phyloP scores from a whole-genome alignment of 495 filamentous ascomycete genomes.

The Penicillium simplicissimum region DNA sequence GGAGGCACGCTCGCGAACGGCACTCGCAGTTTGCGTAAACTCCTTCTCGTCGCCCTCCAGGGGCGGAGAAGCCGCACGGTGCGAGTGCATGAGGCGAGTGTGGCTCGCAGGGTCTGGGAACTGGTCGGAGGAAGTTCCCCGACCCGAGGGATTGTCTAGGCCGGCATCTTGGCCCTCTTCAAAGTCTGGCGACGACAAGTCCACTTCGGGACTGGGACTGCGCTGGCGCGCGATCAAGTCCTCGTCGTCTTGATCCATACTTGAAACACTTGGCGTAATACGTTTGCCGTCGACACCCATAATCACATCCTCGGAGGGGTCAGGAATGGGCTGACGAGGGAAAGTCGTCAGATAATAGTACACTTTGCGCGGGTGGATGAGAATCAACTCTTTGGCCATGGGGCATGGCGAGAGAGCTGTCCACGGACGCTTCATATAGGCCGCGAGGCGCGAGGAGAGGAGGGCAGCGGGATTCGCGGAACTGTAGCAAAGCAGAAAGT shows the following conservation, averaged over 20 bases:
- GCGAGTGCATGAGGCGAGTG: constrained; percentile 57
- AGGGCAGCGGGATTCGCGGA: constrained; percentile 95
- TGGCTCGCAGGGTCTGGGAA: constrained; percentile 33
- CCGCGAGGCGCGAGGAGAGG: constrained; percentile 85
- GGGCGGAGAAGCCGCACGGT: constrained; percentile 76
- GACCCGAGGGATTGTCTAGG: constrained; percentile 35
- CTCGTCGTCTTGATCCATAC: constrained; percentile 65
- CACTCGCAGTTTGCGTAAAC: constrained; percentile 91
- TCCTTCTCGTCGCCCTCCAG: constrained; percentile 95
- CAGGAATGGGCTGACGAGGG: constrained; percentile 79
- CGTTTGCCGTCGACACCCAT: constrained; percentile 47
- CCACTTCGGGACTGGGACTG: constrained; percentile 86
- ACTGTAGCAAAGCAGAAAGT: constrained; percentile 50
- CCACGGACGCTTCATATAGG: constrained; percentile 89
- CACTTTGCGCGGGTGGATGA: constrained; percentile 88
- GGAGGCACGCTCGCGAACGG: constrained; percentile 74
- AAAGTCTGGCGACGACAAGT: constrained; percentile 84
- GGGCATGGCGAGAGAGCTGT: constrained; percentile 80
- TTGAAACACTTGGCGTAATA: constrained; percentile 86
- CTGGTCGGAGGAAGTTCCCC: constrained; percentile 53
- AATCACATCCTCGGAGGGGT: constrained; percentile 59
- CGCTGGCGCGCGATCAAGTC: constrained; percentile 72
- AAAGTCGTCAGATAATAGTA: constrained; percentile 92
- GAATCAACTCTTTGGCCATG: constrained; percentile 86
- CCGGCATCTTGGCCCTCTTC: constrained; percentile 67